Base-by-base conservation (phyloP, 176 grass and related monocot species). In the Triticum urartu region DNA sequence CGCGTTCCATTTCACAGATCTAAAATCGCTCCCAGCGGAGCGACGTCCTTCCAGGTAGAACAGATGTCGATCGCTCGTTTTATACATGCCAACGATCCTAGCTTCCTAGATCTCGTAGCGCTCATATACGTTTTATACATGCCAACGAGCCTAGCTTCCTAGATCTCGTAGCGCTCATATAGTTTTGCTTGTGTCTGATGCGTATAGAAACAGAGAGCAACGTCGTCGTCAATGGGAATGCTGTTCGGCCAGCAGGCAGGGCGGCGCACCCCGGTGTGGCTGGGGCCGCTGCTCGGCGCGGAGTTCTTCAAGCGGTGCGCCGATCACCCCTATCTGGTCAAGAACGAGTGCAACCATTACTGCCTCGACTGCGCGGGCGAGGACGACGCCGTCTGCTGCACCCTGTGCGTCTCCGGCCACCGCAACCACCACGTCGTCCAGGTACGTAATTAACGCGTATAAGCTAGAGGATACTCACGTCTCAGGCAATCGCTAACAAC, bases 291-390 rank as follows among this genome's bases (percentile, higher is more conserved):
- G 22, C 64, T 90, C 0, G 17, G 1, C 15, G 65, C 83, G 0
- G 36, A 0, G 7, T 90, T 86, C 83, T 90, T 90, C 26, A 8
- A 63, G 11, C 14, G 28, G 17, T 90, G 88, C 79, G 30, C 72
- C 0, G 3, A 26, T 0, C 79, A 90, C 79, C 5, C 34, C 18
- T 35, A 42, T 11, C 25, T 47, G 82, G 18, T 60, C 17, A 74
- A 13, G 38, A 75, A 32, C 38, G 82, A 84, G 38, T 21, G 69
- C 70, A 84, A 75, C 38, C 18, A 75, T 56, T 84, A 47, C 82
- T 84, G 82, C 82, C 17, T 75, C 36, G 54, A 62, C 82, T 84
- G 82, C 58, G 56, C 82, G 25, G 10, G 11, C 22, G n/a, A 0
- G 17, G 3, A 6, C 11, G 11, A 0, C 43, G 42, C 86, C 17